A percentile compares a stretch with the other conserved stretches of the same genome.
phyloP scores from a whole-genome alignment of 2,329 filamentous ascomycete genomes.

The Trichothecium roseum region DNA sequence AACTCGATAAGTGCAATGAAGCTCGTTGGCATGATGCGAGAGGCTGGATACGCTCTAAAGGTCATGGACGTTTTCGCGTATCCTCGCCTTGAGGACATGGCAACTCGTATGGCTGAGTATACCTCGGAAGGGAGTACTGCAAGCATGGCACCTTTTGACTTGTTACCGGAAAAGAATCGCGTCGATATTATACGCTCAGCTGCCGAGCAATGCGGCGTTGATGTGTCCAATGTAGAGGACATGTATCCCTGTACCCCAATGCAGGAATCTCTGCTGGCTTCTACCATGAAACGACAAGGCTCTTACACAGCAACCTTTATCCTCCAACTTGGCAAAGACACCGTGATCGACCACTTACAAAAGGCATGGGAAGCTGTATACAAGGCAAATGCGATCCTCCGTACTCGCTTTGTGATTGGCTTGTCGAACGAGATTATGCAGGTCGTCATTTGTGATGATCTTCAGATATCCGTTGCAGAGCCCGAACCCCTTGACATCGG shows the following conservation, averaged over 20 bases:
- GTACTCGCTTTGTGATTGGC: constrained; percentile 14
- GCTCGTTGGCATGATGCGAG: constrained; percentile 2
- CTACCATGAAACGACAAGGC: constrained; percentile 9
- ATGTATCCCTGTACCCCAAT: constrained; percentile 16
- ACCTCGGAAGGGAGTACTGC: too few relatives aligned
- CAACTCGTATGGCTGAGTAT: background rate
- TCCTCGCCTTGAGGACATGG: constrained; percentile 9
- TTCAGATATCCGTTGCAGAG: too few relatives aligned
- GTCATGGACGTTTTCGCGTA: constrained; percentile 32
- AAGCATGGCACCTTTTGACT: too few relatives aligned
- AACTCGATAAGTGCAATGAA: constrained; percentile 12
- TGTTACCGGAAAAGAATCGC: background rate
- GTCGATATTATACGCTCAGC: background rate
- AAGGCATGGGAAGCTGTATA: background rate
- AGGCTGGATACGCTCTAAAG: constrained; percentile 24
- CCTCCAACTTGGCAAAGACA: background rate
- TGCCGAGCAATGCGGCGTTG: background rate
- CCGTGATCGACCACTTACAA: background rate
- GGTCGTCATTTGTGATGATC: too few relatives aligned
- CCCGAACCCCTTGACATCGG: too few relatives aligned
- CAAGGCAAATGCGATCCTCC: constrained; percentile 18
- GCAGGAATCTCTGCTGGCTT: constrained; percentile 17
- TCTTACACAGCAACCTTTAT: constrained; percentile 1
- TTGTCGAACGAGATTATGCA: too few relatives aligned
- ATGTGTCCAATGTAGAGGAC: constrained; percentile 8